Evolutionary conservation across 2,329 filamentous ascomycete species (phyloP), one percentile per base, ranked within the genome.

Genomic region (Colletotrichum lindemuthianum): DNA sequence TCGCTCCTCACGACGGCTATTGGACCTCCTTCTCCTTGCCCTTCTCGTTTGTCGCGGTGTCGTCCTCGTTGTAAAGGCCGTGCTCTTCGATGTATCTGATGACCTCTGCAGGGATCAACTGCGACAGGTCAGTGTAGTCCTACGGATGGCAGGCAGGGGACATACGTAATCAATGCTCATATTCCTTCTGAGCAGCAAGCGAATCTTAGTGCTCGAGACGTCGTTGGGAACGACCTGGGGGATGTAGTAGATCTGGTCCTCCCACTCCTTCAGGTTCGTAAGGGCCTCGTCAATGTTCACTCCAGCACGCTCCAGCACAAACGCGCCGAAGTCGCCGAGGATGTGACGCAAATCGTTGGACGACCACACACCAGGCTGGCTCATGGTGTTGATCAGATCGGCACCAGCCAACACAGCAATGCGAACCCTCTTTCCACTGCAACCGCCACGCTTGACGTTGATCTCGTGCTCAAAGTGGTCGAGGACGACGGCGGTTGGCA

Each of bases 381-480:
- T 91, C 88, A 91, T 92, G 69, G 88, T 95, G 77, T 88, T 87
- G 71, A 91, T 89, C 58, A 92, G 79, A 74, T 92, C 90, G 8
- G 88, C 90, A 6, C 95, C 94, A 4, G 92, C 93, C 37, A 97
- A 85, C 40, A 97, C 85, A 51, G 92, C 89, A 69, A 97, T 92
- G 63, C 89, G 88, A 15, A 91, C 90, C 11, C 78, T 78, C 57
- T 82, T 81, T 64, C 92, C 92, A 69, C 90, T 85, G 9, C 94
- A 94, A 7, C 94, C 94, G 43, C 90, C 89, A 36, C 89, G 82
- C 48, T 92, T 86, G 32, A 87, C 85, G 75, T 97, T 97, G 74
- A 97, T 92, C 76, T 97, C 93, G 73, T 95, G 81, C 69, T 96
- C 89, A 71, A 97, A 96, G 78, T 97, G 95, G 73, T 97, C 93